Evolutionary conservation across 2,329 filamentous ascomycete species (phyloP).

Genomic region (Knufia petricola): DNA sequence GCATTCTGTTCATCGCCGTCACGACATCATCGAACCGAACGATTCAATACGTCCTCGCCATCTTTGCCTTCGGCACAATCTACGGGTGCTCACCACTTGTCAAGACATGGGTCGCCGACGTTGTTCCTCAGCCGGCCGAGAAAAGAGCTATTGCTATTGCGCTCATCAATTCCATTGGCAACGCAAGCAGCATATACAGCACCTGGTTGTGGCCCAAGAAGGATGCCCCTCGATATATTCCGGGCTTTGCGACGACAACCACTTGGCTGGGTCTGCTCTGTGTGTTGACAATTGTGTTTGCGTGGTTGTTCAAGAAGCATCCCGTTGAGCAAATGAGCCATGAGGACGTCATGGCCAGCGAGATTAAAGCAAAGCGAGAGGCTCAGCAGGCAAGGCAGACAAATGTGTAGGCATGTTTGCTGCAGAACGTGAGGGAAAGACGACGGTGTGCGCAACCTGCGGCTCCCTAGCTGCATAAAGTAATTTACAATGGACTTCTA

Average conservation of each 20-base stretch:
- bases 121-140: slow-evolving; percentile 62
- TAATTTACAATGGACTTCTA: no score
- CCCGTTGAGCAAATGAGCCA: not conserved
- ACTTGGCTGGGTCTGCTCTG: slow-evolving; percentile 7
- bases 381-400: not conserved
- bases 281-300: slow-evolving; percentile 4
- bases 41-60: slow-evolving; percentile 59
- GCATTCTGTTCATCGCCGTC: slow-evolving; percentile 60
- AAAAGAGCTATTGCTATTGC: slow-evolving; percentile 64
- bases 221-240: slow-evolving; percentile 30
- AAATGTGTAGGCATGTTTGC: not conserved
- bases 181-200: slow-evolving; percentile 59
- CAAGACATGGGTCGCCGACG: slow-evolving; percentile 66
- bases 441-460: no score
- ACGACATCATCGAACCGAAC: slow-evolving; percentile 50
- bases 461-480: no score
- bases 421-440: no score
- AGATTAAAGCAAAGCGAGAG: not conserved
- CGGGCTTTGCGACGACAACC: slow-evolving; percentile 14
- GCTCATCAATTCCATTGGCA: slow-evolving; percentile 64
- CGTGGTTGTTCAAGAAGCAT: slow-evolving; percentile 6
- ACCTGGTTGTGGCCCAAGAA: slow-evolving; percentile 52
- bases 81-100: slow-evolving; percentile 43
- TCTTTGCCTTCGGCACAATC: slow-evolving; percentile 27
- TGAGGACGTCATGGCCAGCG: slow-evolving; percentile 4